phyloP scores from a whole-genome alignment of 345 rosid genomes.

The Sisymbrium altissimum region DNA sequence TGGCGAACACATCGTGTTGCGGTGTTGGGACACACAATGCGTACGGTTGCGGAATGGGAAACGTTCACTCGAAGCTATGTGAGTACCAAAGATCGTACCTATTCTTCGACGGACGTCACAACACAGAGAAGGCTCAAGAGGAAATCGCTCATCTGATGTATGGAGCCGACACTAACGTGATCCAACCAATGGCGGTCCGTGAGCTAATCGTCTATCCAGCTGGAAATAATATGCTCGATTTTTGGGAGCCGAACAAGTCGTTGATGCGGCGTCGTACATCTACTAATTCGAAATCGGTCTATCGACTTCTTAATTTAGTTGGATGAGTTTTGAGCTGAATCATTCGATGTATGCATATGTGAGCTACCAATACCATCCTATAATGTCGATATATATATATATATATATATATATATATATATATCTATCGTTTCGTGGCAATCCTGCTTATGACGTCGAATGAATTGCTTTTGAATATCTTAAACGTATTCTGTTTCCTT shows the following conservation, averaged over 20 bases:
- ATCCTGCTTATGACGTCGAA: not conserved
- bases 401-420: no score
- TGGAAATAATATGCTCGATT: constrained; percentile 23
- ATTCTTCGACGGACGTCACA: constrained; percentile 33
- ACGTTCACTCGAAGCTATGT: constrained; percentile 33
- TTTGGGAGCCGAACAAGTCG: not conserved
- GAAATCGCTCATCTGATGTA: constrained; percentile 22
- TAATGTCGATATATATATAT: no score
- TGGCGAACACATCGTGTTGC: constrained; percentile 14
- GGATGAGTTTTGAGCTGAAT: not conserved
- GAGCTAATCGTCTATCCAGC: constrained; percentile 26
- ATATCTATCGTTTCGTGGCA: not conserved
- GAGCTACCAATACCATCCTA: not conserved
- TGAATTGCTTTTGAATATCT: not conserved
- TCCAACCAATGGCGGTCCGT: constrained; percentile 25
- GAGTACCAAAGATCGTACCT: constrained; percentile 31
- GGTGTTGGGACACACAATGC: constrained; percentile 29
- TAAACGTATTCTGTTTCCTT: not conserved
- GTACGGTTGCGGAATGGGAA: constrained; percentile 16
- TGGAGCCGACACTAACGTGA: constrained; percentile 14
- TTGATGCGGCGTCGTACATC: constrained; percentile 9
- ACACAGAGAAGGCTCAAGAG: constrained; percentile 32
- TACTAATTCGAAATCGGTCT: not conserved
- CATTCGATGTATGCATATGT: not conserved
- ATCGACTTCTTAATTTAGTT: not conserved